Base-by-base conservation (phyloP, 805 yeast genomes). In the Candida tallmaniae region DNA sequence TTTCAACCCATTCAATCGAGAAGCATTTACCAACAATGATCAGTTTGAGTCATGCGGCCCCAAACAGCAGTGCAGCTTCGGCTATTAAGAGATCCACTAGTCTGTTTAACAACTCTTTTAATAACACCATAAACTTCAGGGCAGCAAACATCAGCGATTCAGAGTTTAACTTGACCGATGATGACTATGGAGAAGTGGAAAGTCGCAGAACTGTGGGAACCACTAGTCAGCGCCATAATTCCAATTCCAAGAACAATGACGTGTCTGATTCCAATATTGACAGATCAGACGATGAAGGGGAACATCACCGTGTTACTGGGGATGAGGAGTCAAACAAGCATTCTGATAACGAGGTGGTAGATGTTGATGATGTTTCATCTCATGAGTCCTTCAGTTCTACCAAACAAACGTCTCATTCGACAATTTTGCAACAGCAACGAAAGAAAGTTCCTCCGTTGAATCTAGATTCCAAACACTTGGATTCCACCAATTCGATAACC, bases 141-240 rank as follows among this genome's bases (percentile, higher is more conserved):
- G 44, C 40, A 21, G 36, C 44, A 29, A 52, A 50, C n/a, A 43
- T 40, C 12, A 58, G 50, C n/a, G 60, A 54, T 30, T 52, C 44
- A 18, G 52, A 45, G n/a, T 36, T 29, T 22, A 38, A 35, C 27
- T 18, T 38, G 4, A 32, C 31, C 27, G 46, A 41, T 31, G 24
- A 45, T 11, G 29, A 19, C 23, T 19, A 27, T 24, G 19, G 10
- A 27, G 48, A 47, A 27, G n/a, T n/a, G n/a, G n/a, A n/a, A 40
- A 21, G 23, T 21, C 23, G 7, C 23, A 23, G 23, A 20, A 20
- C 23, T 10, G 23, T 20, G 9, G 12, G 30, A 14, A 38, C 32
- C 27, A 13, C 16, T 17, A 19, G n/a, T 26, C 13, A 6, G 16
- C 14, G 8, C 5, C 9, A 9, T 7, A n/a, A 14, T 14, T 9